phyloP scores from a whole-genome alignment of 345 rosid genomes.

The Isatis tinctoria region DNA sequence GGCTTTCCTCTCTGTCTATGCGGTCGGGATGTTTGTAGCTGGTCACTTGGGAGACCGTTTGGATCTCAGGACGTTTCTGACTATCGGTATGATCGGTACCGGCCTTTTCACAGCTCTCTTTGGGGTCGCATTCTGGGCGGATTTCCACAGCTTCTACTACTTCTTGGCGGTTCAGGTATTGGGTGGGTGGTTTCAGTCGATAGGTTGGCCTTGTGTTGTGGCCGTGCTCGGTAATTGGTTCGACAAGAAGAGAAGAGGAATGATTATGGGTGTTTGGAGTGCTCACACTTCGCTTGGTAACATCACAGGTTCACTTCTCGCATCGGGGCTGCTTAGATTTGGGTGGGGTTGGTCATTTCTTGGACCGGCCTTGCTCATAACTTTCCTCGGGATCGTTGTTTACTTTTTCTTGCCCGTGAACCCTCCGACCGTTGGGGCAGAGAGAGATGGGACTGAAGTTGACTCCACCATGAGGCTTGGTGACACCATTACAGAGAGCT shows the following conservation, averaged over 20 bases:
- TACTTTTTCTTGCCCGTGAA: slow-evolving; percentile 68
- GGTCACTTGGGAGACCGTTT: slow-evolving; percentile 92
- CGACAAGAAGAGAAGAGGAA: slow-evolving; percentile 86
- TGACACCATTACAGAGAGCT: slow-evolving; percentile 54
- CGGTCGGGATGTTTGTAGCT: slow-evolving; percentile 80
- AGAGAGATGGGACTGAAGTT: slow-evolving; percentile 53
- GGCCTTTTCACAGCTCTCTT: slow-evolving; percentile 78
- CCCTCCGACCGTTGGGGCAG: slow-evolving; percentile 69
- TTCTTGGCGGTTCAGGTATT: slow-evolving; percentile 65
- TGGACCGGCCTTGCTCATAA: slow-evolving; percentile 69
- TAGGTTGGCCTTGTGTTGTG: slow-evolving; percentile 98
- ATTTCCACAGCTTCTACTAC: slow-evolving; percentile 67
- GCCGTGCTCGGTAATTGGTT: slow-evolving; percentile 96
- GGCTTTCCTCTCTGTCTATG: slow-evolving; percentile 78
- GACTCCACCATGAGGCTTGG: slow-evolving; percentile 51
- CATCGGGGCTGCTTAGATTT: slow-evolving; percentile 58
- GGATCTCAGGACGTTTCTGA: slow-evolving; percentile 73
- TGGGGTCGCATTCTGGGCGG: slow-evolving; percentile 78
- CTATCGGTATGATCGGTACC: slow-evolving; percentile 85
- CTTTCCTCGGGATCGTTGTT: slow-evolving; percentile 57
- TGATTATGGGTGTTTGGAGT: slow-evolving; percentile 97
- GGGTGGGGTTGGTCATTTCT: slow-evolving; percentile 99
- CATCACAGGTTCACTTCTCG: slow-evolving; percentile 78
- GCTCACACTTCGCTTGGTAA: slow-evolving; percentile 95
- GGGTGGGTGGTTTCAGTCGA: slow-evolving; percentile 88